These are phyloP conservation scores for Arthroderma uncinatum DNA, from an alignment of 2,329 filamentous ascomycete genomes.

Conservation along the genomic window DNA sequence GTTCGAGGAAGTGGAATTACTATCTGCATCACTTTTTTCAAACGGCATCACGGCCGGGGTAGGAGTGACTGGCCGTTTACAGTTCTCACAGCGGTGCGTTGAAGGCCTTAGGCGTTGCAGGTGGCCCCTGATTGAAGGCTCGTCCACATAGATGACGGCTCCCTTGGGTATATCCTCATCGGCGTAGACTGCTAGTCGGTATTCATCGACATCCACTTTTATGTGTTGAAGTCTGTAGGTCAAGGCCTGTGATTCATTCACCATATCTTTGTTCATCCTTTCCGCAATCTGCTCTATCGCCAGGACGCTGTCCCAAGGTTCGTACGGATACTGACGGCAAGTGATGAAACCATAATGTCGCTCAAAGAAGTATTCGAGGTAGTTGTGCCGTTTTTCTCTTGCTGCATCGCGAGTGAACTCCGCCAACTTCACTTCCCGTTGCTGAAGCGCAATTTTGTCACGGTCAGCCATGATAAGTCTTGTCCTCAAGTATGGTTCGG, in stretches of 20 bases:
- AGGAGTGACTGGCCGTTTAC: slow-evolving; percentile 12
- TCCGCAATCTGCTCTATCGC: slow-evolving; percentile 10
- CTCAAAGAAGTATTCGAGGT: slow-evolving; percentile 21
- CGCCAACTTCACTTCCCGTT: slow-evolving; percentile 12
- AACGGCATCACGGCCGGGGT: background rate
- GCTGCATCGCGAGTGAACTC: slow-evolving; percentile 5
- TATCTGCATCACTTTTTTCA: background rate
- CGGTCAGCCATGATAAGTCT: slow-evolving; percentile 16
- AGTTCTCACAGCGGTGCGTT: slow-evolving; percentile 23
- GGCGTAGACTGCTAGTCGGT: slow-evolving; percentile 22
- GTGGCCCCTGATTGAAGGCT: slow-evolving; percentile 28
- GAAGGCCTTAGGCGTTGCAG: slow-evolving; percentile 15
- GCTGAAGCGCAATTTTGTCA: slow-evolving; percentile 18
- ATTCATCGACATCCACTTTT: slow-evolving; percentile 3
- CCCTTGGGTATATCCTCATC: slow-evolving; percentile 18
- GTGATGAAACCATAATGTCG: slow-evolving; percentile 17
- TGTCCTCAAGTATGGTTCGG: slow-evolving; percentile 16
- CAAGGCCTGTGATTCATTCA: slow-evolving; percentile 15
- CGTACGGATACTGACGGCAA: slow-evolving; percentile 22
- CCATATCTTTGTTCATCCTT: slow-evolving; percentile 19
- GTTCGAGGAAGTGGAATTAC: background rate
- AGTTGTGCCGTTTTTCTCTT: slow-evolving; percentile 5
- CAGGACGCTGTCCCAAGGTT: slow-evolving; percentile 15
- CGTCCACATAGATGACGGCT: slow-evolving; percentile 24
- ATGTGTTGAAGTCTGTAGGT: slow-evolving; percentile 9